Evolutionary conservation across 805 yeast genomes (phyloP).

Genomic region (Millerago galiae): DNA sequence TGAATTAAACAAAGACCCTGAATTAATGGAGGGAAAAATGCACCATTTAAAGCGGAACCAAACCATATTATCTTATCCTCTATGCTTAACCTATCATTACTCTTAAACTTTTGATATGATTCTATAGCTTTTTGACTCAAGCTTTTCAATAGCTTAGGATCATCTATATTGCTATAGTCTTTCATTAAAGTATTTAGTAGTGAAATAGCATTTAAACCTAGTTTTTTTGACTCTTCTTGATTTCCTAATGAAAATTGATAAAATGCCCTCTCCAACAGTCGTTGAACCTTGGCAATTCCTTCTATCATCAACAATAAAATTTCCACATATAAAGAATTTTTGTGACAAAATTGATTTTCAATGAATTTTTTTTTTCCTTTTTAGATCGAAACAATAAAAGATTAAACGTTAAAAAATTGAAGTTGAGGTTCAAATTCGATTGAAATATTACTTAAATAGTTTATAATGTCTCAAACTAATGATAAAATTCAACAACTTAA

Average conservation of each 20-base stretch:
- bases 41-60: slow-evolving; percentile 11
- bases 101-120: slow-evolving; percentile 4
- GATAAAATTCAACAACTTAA: not conserved
- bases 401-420: not conserved
- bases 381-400: slow-evolving; percentile 3
- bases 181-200: not conserved
- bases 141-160: not conserved
- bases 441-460: not conserved
- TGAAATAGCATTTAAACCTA: slow-evolving; percentile 1
- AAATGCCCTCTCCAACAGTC: not conserved
- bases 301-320: not conserved
- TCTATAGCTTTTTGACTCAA: slow-evolving; percentile 7
- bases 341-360: not conserved
- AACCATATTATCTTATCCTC: slow-evolving; percentile 14
- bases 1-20: not conserved
- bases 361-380: not conserved
- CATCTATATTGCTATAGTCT: not conserved
- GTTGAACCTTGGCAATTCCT: not conserved
- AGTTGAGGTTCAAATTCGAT: not conserved
- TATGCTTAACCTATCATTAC: not conserved
- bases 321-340: not conserved
- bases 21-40: slow-evolving; percentile 11
- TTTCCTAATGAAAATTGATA: not conserved
- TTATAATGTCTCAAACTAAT: not conserved
- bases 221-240: not conserved